Conservation (phyloP, 2,329 filamentous ascomycete species). For the Trichoderma polysporum region DNA sequence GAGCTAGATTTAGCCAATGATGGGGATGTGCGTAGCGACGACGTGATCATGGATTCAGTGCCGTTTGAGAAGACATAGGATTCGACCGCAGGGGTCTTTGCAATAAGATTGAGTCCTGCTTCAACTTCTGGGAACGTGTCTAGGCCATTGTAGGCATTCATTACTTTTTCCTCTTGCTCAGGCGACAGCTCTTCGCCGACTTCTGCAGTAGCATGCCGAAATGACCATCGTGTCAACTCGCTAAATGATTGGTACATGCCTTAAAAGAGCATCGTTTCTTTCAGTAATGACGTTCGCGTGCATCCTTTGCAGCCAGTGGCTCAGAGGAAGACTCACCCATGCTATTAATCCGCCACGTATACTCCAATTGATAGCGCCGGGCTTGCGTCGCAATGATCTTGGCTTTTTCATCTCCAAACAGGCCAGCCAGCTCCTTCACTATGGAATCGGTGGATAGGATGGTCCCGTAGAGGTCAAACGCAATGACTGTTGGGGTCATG, state of each 20-base stretch:
- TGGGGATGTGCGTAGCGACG: constrained; percentile 57
- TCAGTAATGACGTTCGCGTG: background rate
- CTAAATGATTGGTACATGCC: constrained; percentile 53
- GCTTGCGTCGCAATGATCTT: constrained; percentile 58
- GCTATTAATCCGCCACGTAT: constrained; percentile 72
- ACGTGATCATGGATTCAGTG: constrained; percentile 59
- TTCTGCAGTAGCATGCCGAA: constrained; percentile 65
- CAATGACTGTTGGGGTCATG: constrained; percentile 50
- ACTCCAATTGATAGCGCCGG: constrained; percentile 71
- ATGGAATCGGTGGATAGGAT: constrained; percentile 71
- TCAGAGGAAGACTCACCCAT: constrained; percentile 57
- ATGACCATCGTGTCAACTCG: constrained; percentile 60
- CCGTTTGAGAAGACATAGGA: constrained; percentile 72
- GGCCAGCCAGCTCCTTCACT: constrained; percentile 53
- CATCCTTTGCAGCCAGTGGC: background rate
- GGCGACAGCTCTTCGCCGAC: constrained; percentile 45
- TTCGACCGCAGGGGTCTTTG: constrained; percentile 41
- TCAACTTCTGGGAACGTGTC: constrained; percentile 64
- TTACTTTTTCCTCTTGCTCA: constrained; percentile 49
- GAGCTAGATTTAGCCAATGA: constrained; percentile 49
- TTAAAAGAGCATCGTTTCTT: constrained; percentile 33
- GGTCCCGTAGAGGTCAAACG: constrained; percentile 76
- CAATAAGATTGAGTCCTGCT: constrained; percentile 50
- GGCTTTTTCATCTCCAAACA: constrained; percentile 59
- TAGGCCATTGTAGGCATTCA: constrained; percentile 65